These are phyloP conservation scores for Globisporangium cystogenes DNA, from an alignment of 352 stramenopile species.

Conservation along the genomic window DNA sequence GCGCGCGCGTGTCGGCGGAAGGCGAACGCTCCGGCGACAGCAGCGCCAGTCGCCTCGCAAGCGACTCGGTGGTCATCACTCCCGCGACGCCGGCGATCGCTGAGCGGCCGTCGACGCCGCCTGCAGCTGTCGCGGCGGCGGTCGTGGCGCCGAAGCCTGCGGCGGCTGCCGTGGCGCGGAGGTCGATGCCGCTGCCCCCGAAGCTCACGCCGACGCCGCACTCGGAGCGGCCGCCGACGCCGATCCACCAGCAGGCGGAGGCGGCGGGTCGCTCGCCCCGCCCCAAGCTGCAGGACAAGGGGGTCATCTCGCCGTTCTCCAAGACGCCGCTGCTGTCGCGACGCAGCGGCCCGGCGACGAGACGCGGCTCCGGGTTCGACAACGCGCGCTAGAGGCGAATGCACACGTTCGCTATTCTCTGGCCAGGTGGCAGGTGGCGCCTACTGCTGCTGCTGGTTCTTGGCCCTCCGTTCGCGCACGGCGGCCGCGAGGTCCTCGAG, in stretches of 20 bases:
- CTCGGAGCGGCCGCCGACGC: slow-evolving; percentile 12
- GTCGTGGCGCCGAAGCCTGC: slow-evolving; percentile 4
- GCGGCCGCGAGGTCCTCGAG: slow-evolving; percentile 69
- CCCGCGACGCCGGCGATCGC: neutral
- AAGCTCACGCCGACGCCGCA: neutral
- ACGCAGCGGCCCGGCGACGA: slow-evolving; percentile 17
- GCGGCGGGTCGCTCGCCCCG: slow-evolving; percentile 34
- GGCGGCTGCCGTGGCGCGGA: neutral
- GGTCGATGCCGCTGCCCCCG: neutral
- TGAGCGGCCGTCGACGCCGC: neutral
- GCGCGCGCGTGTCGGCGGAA: neutral
- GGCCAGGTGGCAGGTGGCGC: neutral
- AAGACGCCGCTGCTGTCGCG: slow-evolving; percentile 56
- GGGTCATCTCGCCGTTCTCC: slow-evolving; percentile 62
- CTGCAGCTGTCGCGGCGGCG: slow-evolving; percentile 1
- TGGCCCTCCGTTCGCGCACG: slow-evolving; percentile 64
- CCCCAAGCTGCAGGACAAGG: slow-evolving; percentile 19
- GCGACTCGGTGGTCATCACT: too few relatives aligned
- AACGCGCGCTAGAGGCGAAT: slow-evolving; percentile 41
- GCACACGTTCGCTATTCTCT: neutral
- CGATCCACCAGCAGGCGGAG: slow-evolving; percentile 7
- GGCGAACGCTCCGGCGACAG: neutral
- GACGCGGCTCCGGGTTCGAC: slow-evolving; percentile 43
- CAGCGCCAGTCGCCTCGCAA: neutral
- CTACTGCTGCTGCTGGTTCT: slow-evolving; percentile 19